Evolutionary conservation across 2,329 filamentous ascomycete species (phyloP).

Genomic region (Lachnellula suecica): DNA sequence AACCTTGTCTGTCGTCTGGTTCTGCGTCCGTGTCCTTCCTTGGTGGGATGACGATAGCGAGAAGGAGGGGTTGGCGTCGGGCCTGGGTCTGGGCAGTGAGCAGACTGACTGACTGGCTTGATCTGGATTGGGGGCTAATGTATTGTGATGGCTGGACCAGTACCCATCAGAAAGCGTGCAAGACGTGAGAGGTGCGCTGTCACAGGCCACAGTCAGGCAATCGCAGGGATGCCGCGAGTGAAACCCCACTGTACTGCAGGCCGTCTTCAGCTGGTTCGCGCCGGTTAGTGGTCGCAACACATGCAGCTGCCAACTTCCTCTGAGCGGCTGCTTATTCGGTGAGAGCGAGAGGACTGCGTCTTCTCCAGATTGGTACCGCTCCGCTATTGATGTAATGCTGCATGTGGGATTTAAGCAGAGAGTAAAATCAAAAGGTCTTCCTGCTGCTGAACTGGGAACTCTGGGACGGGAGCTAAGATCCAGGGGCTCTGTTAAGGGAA

Average conservation of each 20-base stretch:
- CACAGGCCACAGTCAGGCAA: background rate
- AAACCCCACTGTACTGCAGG: no score
- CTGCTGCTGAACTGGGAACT: background rate
- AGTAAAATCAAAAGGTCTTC: no score
- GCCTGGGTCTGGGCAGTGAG: no score
- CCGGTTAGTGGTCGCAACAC: background rate
- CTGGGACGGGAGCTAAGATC: background rate
- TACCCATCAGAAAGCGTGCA: no score
- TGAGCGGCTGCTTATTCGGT: background rate
- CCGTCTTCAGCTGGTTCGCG: no score
- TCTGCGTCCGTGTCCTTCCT: background rate
- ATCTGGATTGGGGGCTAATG: no score
- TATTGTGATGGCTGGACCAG: no score
- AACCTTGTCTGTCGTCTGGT: background rate
- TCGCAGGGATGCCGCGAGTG: background rate
- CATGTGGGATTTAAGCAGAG: no score
- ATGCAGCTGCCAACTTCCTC: background rate
- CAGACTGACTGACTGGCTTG: no score
- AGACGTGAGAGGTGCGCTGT: no score
- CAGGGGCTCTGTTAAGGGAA: background rate
- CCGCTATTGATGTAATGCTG: background rate
- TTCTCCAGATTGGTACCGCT: no score
- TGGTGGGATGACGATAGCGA: background rate
- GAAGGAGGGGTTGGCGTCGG: background rate
- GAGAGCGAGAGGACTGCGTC: background rate